A percentile compares a stretch with the other conserved stretches of the same genome.
Evolutionary conservation across 768 basidiomycete species (phyloP).

Genomic region (Panellus pusillus): DNA sequence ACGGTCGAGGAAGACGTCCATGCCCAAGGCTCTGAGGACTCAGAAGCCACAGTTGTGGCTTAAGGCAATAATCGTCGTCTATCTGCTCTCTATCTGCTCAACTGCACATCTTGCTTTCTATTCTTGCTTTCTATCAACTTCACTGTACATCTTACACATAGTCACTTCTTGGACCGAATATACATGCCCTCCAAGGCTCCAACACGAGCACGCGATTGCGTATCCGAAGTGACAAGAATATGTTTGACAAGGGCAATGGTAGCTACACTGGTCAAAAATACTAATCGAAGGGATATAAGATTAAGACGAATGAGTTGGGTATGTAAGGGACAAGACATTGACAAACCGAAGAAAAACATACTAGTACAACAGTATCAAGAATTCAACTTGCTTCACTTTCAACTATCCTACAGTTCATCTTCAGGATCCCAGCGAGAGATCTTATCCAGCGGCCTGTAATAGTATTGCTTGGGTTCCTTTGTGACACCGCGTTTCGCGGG

Average conservation of each 20-base stretch:
- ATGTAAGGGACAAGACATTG: conserved; percentile 2
- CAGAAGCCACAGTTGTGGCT: not conserved
- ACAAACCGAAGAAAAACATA: conserved; percentile 1
- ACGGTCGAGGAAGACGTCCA: conserved; percentile 13
- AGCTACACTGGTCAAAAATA: conserved; percentile 3
- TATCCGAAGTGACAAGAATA: not conserved
- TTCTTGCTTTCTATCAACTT: not conserved
- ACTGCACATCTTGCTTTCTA: not conserved
- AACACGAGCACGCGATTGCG: too few species aligned
- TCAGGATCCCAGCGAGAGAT: conserved; percentile 75
- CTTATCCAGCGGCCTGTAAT: conserved; percentile 73
- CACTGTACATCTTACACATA: too few species aligned
- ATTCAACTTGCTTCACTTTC: conserved; percentile 4
- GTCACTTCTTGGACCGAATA: too few species aligned
- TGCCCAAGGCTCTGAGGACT: conserved; percentile 1
- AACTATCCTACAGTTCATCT: conserved; percentile 46
- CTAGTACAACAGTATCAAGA: conserved; percentile 12
- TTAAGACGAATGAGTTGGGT: conserved; percentile 16
- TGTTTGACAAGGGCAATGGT: conserved; percentile 6
- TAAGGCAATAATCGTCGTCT: conserved; percentile 1
- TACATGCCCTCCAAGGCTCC: too few species aligned
- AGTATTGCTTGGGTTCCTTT: conserved; percentile 86
- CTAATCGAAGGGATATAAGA: conserved; percentile 13
- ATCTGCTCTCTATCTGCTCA: too few species aligned
- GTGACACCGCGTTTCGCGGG: conserved; percentile 73